phyloP scores from a whole-genome alignment of 2,329 filamentous ascomycete species.

The Fonsecaea nubica region DNA sequence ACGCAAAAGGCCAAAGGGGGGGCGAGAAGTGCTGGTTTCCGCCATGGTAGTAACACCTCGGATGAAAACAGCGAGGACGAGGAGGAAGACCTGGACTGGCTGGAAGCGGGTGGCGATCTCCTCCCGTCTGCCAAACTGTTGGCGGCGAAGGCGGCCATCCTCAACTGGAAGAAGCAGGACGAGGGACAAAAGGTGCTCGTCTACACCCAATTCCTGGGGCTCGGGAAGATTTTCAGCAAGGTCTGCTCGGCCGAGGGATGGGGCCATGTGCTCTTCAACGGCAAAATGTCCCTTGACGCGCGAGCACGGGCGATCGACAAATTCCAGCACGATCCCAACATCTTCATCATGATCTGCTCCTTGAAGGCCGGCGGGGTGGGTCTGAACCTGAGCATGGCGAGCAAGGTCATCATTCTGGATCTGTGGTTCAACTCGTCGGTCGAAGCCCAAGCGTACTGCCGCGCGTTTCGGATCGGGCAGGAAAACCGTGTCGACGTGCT shows the following conservation, averaged over 20 bases:
- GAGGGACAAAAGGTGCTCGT: slow-evolving; percentile 63
- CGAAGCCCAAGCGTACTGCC: slow-evolving; percentile 67
- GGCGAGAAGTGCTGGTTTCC: not conserved
- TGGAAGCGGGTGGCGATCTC: slow-evolving; percentile 37
- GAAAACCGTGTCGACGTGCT: slow-evolving; percentile 64
- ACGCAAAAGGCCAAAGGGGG: not conserved
- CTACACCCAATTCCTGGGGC: slow-evolving; percentile 65
- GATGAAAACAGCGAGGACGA: slow-evolving; percentile 18
- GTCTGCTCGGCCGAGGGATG: slow-evolving; percentile 60
- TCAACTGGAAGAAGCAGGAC: slow-evolving; percentile 51
- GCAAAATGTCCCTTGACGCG: slow-evolving; percentile 53
- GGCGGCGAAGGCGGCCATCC: slow-evolving; percentile 45
- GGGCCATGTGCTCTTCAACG: slow-evolving; percentile 56
- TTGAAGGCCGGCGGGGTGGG: slow-evolving; percentile 64
- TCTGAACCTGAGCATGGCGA: slow-evolving; percentile 67
- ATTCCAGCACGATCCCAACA: slow-evolving; percentile 52
- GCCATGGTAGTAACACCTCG: not conserved
- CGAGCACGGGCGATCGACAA: slow-evolving; percentile 55
- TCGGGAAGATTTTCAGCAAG: slow-evolving; percentile 58
- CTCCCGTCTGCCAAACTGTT: slow-evolving; percentile 46
- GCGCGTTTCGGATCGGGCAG: slow-evolving; percentile 62
- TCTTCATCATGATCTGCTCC: slow-evolving; percentile 61
- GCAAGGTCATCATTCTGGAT: slow-evolving; percentile 63
- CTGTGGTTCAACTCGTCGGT: slow-evolving; percentile 67
- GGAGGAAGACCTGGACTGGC: slow-evolving; percentile 31